Evolutionary conservation across 2,329 filamentous ascomycete genomes (phyloP), one percentile per base, ranked within the genome.

Genomic region (Lasiodiplodia citricola): DNA sequence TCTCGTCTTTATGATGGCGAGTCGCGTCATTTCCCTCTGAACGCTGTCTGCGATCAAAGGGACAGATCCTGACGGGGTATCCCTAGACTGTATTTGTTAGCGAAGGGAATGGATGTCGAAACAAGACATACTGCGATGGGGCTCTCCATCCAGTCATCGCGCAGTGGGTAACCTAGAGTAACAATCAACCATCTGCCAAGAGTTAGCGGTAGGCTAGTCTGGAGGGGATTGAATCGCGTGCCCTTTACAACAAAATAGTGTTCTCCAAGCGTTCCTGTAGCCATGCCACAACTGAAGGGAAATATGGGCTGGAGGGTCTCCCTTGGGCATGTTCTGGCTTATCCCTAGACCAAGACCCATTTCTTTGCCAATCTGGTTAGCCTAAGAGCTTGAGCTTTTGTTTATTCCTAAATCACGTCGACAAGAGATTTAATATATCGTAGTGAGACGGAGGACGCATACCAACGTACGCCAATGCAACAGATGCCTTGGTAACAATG

Each of bases 401-500:
- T n/a, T n/a, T 7, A n/a, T 44, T 1, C 18, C 7, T 7, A 7
- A 44, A 8, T 44, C 5, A 44, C 16, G 41, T 8, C 18, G 38
- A 16, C 5, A 2, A 6, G 13, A 16, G 18, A 44, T 7, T 44
- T 14, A 2, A 4, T 44, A 35, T 55, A 14, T 4, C 13, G 4
- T n/a, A 18, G 7, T 56, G 35, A 3, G 31, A 28, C 8, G 11
- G 3, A 35, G 31, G 31, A 31, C 3, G 52, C 66, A 13, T 70
- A 74, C 72, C 73, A 47, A 74, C 69, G 41, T 71, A 74, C 18
- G 71, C 71, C 16, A 73, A 37, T 14, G 73, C 68, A 2, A 74
- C 72, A 13, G 56, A 68, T 7, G 68, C 72, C n/a, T 74, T 71
- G 18, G 71, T 60, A 14, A 71, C 63, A 25, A 74, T 70, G 31